Conservation (phyloP, 2,329 filamentous ascomycete genomes). For the Chaetomium strumarium region DNA sequence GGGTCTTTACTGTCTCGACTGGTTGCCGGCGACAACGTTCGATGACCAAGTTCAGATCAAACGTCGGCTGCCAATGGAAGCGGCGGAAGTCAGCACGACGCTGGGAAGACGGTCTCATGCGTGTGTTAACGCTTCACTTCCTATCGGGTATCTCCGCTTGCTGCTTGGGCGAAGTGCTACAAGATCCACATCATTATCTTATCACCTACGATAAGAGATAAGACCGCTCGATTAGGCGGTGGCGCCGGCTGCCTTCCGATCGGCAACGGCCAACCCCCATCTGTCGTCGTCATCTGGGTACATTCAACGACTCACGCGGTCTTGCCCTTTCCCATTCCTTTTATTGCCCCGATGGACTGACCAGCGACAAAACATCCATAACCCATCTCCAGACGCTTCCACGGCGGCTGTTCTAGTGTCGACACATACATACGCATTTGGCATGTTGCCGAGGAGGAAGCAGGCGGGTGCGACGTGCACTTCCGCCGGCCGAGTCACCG, state of each 20-base stretch:
- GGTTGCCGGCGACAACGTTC: too few species aligned
- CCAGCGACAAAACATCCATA: not conserved
- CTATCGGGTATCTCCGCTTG: not conserved
- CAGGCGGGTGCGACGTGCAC: constrained; percentile 35
- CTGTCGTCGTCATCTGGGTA: constrained; percentile 14
- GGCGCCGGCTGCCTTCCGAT: constrained; percentile 8
- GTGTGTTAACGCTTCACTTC: constrained; percentile 5
- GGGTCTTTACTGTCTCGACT: too few species aligned
- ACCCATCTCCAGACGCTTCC: not conserved
- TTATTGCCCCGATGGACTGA: not conserved
- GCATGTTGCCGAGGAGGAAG: constrained; percentile 28
- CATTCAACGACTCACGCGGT: constrained; percentile 3
- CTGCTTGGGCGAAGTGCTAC: not conserved
- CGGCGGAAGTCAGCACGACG: not conserved
- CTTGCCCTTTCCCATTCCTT: not conserved
- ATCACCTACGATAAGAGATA: constrained; percentile 4
- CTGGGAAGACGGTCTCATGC: not conserved
- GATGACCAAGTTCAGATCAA: not conserved
- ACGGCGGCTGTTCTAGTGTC: not conserved
- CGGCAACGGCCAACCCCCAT: constrained; percentile 6
- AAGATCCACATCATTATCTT: constrained; percentile 1
- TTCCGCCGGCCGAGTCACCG: constrained; percentile 59
- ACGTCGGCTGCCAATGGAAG: constrained; percentile 3
- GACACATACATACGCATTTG: constrained; percentile 1
- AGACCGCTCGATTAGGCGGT: constrained; percentile 14